These are phyloP conservation scores for Aspergillus hortae DNA, from an alignment of 2,329 filamentous ascomycete genomes.

Conservation along the genomic window DNA sequence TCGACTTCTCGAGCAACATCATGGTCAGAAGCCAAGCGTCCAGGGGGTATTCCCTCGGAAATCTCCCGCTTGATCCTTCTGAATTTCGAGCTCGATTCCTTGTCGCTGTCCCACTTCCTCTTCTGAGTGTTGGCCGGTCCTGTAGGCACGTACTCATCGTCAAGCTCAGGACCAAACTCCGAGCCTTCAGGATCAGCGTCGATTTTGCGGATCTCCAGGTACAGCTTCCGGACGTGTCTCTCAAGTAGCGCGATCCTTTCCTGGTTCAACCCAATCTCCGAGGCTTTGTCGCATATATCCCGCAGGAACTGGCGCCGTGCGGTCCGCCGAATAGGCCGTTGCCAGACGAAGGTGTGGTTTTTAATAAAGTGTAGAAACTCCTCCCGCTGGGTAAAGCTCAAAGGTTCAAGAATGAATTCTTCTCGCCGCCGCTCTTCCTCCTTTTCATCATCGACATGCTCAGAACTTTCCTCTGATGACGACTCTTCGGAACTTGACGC, in stretches of 20 bases:
- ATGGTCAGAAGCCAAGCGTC: too few species aligned
- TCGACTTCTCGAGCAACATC: too few species aligned
- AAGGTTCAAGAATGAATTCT: constrained; percentile 3
- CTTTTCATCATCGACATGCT: too few species aligned
- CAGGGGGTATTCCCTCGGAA: background rate
- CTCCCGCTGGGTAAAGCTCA: constrained; percentile 4
- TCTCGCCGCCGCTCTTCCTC: background rate
- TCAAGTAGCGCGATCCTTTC: constrained; percentile 12
- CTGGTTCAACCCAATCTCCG: constrained; percentile 13
- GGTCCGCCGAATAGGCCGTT: constrained; percentile 16
- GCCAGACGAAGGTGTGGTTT: constrained; percentile 16
- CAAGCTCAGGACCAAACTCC: constrained; percentile 22
- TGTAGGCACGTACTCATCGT: constrained; percentile 4
- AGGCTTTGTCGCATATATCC: constrained; percentile 16
- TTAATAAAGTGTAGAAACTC: constrained; percentile 13
- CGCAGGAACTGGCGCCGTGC: constrained; percentile 16
- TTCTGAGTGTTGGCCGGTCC: constrained; percentile 5
- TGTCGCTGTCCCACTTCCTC: background rate
- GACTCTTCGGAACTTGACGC: too few species aligned
- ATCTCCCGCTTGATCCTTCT: background rate
- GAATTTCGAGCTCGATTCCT: background rate
- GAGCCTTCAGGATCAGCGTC: constrained; percentile 5
- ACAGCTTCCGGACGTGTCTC: constrained; percentile 20
- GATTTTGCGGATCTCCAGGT: constrained; percentile 15
- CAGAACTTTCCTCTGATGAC: too few species aligned